phyloP scores from a whole-genome alignment of 768 basidiomycete genomes.

The Stropharia rugosoannulata region DNA sequence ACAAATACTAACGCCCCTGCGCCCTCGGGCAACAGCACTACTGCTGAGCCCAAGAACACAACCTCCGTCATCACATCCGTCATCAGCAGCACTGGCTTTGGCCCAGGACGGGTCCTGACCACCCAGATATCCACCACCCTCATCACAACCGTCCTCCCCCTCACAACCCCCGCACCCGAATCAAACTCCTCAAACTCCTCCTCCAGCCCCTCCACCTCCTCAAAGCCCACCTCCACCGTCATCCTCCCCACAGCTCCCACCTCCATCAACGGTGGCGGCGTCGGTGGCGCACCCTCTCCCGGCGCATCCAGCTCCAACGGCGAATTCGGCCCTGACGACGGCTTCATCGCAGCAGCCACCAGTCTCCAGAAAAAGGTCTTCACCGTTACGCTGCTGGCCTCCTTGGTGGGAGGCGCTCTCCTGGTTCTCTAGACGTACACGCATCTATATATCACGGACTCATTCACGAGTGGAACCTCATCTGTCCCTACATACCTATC shows the following conservation, averaged over 20 bases:
- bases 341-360: slow-evolving; percentile 58
- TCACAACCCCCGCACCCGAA: slow-evolving; percentile 14
- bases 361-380: slow-evolving; percentile 44
- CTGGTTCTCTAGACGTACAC: slow-evolving; percentile 36
- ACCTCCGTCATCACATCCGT: slow-evolving; percentile 41
- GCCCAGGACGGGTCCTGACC: slow-evolving; percentile 38
- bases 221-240: slow-evolving; percentile 37
- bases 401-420: slow-evolving; percentile 49
- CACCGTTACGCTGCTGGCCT: slow-evolving; percentile 41
- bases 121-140: slow-evolving; percentile 41
- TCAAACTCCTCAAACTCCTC: slow-evolving; percentile 12
- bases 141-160: slow-evolving; percentile 43
- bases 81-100: slow-evolving; percentile 34
- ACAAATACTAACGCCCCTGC: not conserved
- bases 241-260: slow-evolving; percentile 61
- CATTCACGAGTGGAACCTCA: slow-evolving; percentile 10
- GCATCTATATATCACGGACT: slow-evolving; percentile 18
- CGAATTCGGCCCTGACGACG: slow-evolving; percentile 65
- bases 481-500: slow-evolving; percentile 3
- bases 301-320: slow-evolving; percentile 49
- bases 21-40: not conserved
- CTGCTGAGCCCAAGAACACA: slow-evolving; percentile 24
- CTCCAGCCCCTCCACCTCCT: slow-evolving; percentile 22
- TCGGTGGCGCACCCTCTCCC: slow-evolving; percentile 58
- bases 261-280: slow-evolving; percentile 53